Conservation (phyloP, 2,329 filamentous ascomycete species). For the Pseudopithomyces chartarum region DNA sequence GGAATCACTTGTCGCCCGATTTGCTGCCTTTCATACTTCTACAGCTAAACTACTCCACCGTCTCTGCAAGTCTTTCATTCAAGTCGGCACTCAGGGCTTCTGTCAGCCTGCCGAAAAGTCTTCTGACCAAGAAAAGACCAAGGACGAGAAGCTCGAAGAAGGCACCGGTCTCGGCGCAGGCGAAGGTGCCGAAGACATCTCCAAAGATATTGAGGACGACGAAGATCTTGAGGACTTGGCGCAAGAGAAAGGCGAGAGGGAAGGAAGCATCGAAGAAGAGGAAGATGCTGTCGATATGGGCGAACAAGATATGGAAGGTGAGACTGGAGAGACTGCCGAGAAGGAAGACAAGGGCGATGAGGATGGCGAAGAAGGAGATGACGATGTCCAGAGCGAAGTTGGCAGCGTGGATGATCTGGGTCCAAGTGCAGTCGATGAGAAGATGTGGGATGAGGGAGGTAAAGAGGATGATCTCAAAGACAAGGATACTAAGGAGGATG, state of each 20-base stretch:
- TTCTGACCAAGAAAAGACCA: conserved; percentile 65
- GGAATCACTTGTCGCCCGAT: conserved; percentile 61
- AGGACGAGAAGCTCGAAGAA: conserved; percentile 80
- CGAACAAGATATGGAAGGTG: conserved; percentile 87
- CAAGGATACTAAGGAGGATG: conserved; percentile 67
- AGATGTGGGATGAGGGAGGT: conserved; percentile 94
- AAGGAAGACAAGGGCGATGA: conserved; percentile 65
- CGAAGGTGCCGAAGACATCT: conserved; percentile 95
- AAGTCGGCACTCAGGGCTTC: conserved; percentile 84
- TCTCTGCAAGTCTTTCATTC: conserved; percentile 76
- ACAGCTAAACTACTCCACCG: conserved; percentile 76
- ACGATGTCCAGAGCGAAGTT: conserved; percentile 82
- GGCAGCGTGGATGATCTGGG: conserved; percentile 92
- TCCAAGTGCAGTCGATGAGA: conserved; percentile 90
- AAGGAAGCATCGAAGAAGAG: conserved; percentile 74
- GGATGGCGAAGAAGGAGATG: conserved; percentile 56
- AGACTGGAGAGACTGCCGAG: conserved; percentile 66
- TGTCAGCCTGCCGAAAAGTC: conserved; percentile 86
- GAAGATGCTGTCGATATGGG: conserved; percentile 92
- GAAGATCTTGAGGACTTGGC: conserved; percentile 92
- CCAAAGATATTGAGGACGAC: conserved; percentile 92
- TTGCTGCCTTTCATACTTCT: conserved; percentile 69
- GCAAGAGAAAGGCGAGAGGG: conserved; percentile 73
- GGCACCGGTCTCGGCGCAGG: conserved; percentile 95
- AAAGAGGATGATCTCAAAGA: conserved; percentile 82